Base-by-base conservation (phyloP, 1,284 basidiomycete species). In the Sporisorium graminicola region DNA sequence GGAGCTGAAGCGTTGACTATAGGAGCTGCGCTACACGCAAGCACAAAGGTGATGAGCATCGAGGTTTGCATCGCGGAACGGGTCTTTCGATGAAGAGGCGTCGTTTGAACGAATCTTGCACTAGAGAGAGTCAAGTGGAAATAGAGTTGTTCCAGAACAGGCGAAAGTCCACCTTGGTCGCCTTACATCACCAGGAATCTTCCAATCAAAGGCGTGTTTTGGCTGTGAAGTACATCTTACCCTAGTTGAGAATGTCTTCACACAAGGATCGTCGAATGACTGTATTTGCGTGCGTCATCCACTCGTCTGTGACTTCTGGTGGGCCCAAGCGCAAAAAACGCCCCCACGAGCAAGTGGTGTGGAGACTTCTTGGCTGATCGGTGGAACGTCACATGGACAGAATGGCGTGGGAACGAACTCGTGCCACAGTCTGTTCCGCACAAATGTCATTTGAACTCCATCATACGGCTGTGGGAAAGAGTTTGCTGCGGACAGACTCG, bases 1-100 rank as follows among this genome's bases (percentile, higher is more conserved):
- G 62, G 62, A n/a, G 68, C 62, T 22, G 62, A 58, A 31, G 62
- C 68, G 35, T 18, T 16, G 31, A 58, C 58, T n/a, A 43, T 53
- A 42, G 58, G 20, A 14, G 35, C 51, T 13, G 35, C 13, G 31
- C 14, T 53, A 22, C 33, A 27, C 7, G 50, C 55, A 18, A 61
- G 31, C 3, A 71, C 22, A 10, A 57, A 13, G n/a, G 20, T 5
- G 26, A 31, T 22, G 33, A 57, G 9, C 18, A 47, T 22, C 9
- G 54, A 16, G n/a, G n/a, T 5, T 7, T 57, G 52, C 67, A 70
- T 65, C 14, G n/a, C 49, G 54, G 31, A 16, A 44, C 49, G 59
- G 37, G 24, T 47, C 27, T 24, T 52, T 33, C 54, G 55, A 58
- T 16, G 49, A 20, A 20, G n/a, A 20, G 29, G 14, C 27, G 18